These are phyloP conservation scores for Leucosporidium scottii DNA, from an alignment of 768 basidiomycete genomes.

Conservation along the genomic window DNA sequence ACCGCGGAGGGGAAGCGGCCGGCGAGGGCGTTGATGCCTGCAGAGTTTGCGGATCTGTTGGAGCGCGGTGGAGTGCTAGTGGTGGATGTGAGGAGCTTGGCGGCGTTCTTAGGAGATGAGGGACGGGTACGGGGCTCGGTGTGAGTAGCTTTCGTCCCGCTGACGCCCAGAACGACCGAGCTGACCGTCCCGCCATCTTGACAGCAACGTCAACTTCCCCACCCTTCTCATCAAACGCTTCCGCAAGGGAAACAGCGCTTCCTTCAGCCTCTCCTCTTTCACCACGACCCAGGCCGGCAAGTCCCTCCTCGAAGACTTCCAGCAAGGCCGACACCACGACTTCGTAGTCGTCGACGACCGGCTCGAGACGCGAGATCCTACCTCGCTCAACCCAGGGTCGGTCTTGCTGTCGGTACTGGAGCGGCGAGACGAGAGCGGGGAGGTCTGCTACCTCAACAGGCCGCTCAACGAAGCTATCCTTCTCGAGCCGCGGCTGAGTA, in stretches of 20 bases:
- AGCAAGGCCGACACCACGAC: neutral
- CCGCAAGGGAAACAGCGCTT: slow-evolving; percentile 17
- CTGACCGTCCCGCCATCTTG: neutral
- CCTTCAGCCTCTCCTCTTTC: slow-evolving; percentile 24
- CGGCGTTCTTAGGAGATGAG: slow-evolving; percentile 1
- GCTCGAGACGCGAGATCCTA: neutral
- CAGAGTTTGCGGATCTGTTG: neutral
- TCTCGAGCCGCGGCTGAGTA: neutral
- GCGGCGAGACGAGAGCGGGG: neutral
- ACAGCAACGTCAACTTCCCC: slow-evolving; percentile 30
- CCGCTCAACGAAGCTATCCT: neutral
- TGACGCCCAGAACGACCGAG: neutral
- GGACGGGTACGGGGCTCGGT: slow-evolving; percentile 1
- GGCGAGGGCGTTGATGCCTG: neutral
- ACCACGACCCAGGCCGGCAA: slow-evolving; percentile 27
- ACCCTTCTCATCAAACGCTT: slow-evolving; percentile 32
- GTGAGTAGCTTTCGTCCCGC: neutral
- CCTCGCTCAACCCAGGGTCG: neutral
- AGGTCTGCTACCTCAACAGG: slow-evolving; percentile 1
- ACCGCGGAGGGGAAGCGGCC: neutral
- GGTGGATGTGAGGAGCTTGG: slow-evolving; percentile 5
- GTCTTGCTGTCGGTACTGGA: slow-evolving; percentile 10
- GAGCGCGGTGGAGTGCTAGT: neutral
- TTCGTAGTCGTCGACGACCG: slow-evolving; percentile 8
- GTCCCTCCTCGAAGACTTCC: neutral